Base-by-base conservation (phyloP, 495 filamentous ascomycete species). In the Pyrenula aspistea region DNA sequence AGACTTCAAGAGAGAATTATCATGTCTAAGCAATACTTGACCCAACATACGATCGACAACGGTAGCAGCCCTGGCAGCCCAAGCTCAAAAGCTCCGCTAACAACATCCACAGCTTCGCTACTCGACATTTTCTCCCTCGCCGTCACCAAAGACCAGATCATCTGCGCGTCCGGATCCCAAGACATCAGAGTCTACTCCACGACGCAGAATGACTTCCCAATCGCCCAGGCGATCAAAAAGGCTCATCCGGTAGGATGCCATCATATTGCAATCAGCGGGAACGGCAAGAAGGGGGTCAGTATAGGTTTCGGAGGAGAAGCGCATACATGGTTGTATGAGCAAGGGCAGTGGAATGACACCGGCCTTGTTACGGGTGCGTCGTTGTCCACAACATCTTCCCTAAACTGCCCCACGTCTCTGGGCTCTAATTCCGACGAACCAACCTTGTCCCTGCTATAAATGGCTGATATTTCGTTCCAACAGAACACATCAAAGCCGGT, bases 11-110 rank as follows among this genome's bases (percentile, higher is more conserved):
- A n/a, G n/a, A n/a, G n/a, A n/a, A n/a, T n/a, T 15, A 42, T 4
- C 31, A 42, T 42, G 94, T 97, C 93, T 55, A 95, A 96, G 74
- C 94, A 96, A 87, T 97, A 96, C 67, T 82, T 98, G 36, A 90
- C 90, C 56, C 84, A 83, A 57, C 89, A 95, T 72, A 91, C 91
- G 12, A 79, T 93, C 66, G 88, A 95, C 67, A 79, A 90, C 77
- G 89, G 90, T 89, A 66, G 62, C 12, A 61, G 12, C 24, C 21
- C 19, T 51, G 22, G 22, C n/a, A n/a, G n/a, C n/a, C n/a, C n/a
- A n/a, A n/a, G n/a, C n/a, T n/a, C n/a, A 42, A 19, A 3, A 12
- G 21, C 4, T 25, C 53, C n/a, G n/a, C n/a, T n/a, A n/a, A n/a
- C n/a, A n/a, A n/a, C n/a, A n/a, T n/a, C n/a, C 42, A 3, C 57